Evolutionary conservation across 306 rosid species (phyloP).

Genomic region (Begonia loranthoides): DNA sequence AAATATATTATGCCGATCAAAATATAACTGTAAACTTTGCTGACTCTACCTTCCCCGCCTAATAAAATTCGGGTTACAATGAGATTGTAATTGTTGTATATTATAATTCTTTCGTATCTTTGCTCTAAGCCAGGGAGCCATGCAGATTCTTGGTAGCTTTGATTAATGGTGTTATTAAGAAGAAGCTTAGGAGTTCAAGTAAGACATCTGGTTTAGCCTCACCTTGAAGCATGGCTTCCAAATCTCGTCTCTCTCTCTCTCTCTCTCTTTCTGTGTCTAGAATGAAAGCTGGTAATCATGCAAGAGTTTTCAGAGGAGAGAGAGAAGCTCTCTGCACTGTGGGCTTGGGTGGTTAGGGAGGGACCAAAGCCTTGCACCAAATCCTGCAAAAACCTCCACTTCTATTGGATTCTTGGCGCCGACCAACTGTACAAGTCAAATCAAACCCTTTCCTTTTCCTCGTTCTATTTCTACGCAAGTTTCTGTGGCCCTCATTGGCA

Average conservation of each 20-base stretch:
- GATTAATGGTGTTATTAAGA: no score
- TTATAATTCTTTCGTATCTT: no score
- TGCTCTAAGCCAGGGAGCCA: no score
- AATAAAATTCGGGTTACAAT: no score
- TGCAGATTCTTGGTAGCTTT: no score
- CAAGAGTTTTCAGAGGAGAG: slow-evolving; percentile 26
- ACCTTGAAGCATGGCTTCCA: no score
- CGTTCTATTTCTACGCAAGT: neutral
- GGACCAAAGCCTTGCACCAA: slow-evolving; percentile 47
- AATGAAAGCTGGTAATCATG: slow-evolving; percentile 66
- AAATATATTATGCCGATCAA: no score
- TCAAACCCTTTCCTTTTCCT: slow-evolving; percentile 5
- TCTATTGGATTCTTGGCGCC: slow-evolving; percentile 95
- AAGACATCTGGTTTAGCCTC: no score
- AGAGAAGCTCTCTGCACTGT: slow-evolving; percentile 50
- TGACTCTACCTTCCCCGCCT: no score
- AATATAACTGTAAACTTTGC: no score
- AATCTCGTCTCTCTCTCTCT: neutral
- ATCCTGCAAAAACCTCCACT: slow-evolving; percentile 56
- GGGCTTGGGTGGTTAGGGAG: slow-evolving; percentile 17
- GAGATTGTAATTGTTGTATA: no score
- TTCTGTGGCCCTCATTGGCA: slow-evolving; percentile 1
- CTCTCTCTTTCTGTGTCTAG: neutral
- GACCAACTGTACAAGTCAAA: slow-evolving; percentile 98
- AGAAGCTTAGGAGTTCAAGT: no score